These are phyloP conservation scores for Clonostachys rosea DNA, from an alignment of 2,329 filamentous ascomycete genomes.

Conservation along the genomic window DNA sequence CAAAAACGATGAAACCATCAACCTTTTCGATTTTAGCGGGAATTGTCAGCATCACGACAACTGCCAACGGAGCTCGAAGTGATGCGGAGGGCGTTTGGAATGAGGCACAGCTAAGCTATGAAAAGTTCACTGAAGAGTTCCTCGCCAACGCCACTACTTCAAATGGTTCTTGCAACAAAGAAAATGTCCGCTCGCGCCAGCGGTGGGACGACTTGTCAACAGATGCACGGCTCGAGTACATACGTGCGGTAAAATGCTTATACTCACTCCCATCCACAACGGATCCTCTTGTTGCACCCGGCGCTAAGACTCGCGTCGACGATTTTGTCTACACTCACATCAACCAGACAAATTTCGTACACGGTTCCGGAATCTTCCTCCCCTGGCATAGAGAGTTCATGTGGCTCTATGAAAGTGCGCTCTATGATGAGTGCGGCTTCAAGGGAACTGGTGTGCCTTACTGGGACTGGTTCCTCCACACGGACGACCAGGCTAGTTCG, in stretches of 20 bases:
- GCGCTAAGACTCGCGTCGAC: slow-evolving; percentile 39
- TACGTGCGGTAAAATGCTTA: slow-evolving; percentile 39
- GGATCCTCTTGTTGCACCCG: slow-evolving; percentile 25
- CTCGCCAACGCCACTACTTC: no score
- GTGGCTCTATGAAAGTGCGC: slow-evolving; percentile 27
- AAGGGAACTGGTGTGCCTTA: slow-evolving; percentile 28
- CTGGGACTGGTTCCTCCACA: slow-evolving; percentile 41
- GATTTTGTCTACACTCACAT: slow-evolving; percentile 46
- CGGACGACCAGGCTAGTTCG: slow-evolving; percentile 23
- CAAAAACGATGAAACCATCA: no score
- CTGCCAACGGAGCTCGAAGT: no score
- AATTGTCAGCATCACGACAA: no score
- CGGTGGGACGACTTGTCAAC: background rate
- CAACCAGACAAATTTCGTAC: slow-evolving; percentile 38
- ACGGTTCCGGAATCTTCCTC: slow-evolving; percentile 19
- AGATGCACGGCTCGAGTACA: slow-evolving; percentile 27
- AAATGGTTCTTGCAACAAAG: no score
- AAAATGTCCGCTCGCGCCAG: no score
- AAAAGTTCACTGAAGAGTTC: no score
- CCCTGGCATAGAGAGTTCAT: slow-evolving; percentile 37
- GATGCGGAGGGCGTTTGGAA: no score
- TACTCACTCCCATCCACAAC: slow-evolving; percentile 26
- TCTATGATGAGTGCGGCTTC: slow-evolving; percentile 35
- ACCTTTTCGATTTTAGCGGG: no score
- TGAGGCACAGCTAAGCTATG: no score